Base-by-base conservation (phyloP, 163 green algal species). In the Scenedesmus sp. region DNA sequence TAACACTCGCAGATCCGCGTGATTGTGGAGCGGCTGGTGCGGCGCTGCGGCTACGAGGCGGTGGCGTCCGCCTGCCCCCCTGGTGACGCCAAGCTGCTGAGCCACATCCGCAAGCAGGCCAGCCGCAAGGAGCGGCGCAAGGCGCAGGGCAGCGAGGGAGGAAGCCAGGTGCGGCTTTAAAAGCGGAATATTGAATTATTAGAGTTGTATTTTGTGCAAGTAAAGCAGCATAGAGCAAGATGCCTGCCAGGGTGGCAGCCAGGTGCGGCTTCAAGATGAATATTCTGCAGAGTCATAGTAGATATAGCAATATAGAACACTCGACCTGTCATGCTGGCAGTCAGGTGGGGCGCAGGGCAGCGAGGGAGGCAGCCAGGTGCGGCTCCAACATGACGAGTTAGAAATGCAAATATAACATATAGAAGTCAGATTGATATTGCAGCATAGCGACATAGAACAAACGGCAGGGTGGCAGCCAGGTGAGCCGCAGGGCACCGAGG, bases 1-100 rank as follows among this genome's bases (percentile, higher is more conserved):
- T 54, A 46, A 46, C 34, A 46, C 34, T 55, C 2, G 5, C 95
- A 99, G 97, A 96, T 99, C 5, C 95, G 97, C 7, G 94, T 98
- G 6, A 97, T 99, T 52, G 90, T 99, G 59, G 98, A 99, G 97
- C 96, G 97, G 16, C 93, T 99, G 56, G 97, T 97, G 8, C 94
- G 97, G 67, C 95, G 96, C 74, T 98, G 96, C 88, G 98, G 98
- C 15, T 98, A 97, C 81, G 97, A 99, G 4, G 96, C 92, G 0
- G 94, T 99, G 56, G 96, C 96, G 12, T 92, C 90, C 0, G 94
- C 88, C 54, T 98, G 98, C 56, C 98, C 98, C 0, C 88, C 97
- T 59, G 93, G 94, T 4, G 97, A 99, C 89, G n/a, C 82, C 57
- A 96, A 96, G 83, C 96, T 99, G 92, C 92, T 99, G 77, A 93